phyloP scores from a whole-genome alignment of 2,329 filamentous ascomycete genomes.

The Periconia digitata region DNA sequence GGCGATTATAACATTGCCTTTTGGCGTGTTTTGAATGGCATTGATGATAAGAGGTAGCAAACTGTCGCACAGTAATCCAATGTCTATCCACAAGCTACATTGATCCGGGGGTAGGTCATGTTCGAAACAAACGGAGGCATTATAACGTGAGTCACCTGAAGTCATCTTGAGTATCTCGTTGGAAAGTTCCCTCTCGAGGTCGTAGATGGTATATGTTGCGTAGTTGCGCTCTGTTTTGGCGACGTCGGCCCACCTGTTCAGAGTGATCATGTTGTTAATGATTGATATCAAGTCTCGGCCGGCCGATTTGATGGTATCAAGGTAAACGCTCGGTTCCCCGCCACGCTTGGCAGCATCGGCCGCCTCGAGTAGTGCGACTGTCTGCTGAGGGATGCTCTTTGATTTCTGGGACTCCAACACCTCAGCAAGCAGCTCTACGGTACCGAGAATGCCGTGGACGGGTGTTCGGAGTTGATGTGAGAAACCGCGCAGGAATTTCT shows the following conservation, averaged over 20 bases:
- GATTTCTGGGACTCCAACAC: constrained; percentile 37
- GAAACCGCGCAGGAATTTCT: constrained; percentile 49
- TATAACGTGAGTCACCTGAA: constrained; percentile 27
- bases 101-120: constrained; percentile 30
- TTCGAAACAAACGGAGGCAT: constrained; percentile 37
- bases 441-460: constrained; percentile 51
- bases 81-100: constrained; percentile 40
- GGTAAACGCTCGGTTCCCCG: constrained; percentile 27
- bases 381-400: constrained; percentile 1
- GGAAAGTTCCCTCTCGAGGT: constrained; percentile 37
- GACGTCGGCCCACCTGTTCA: constrained; percentile 45
- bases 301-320: constrained; percentile 43
- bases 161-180: constrained; percentile 30
- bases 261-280: constrained; percentile 50
- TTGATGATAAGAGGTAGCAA: constrained; percentile 47
- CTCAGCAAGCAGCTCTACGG: constrained; percentile 47
- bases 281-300: constrained; percentile 48
- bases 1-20: constrained; percentile 40
- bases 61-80: constrained; percentile 46
- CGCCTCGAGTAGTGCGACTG: constrained; percentile 12
- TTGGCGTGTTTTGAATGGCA: constrained; percentile 45
- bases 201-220: constrained; percentile 29
- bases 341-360: constrained; percentile 16
- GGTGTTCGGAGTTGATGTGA: constrained; percentile 53
- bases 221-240: constrained; percentile 22